These are phyloP conservation scores for Clitopilus hobsonii DNA, from an alignment of 768 basidiomycete genomes.

Conservation along the genomic window DNA sequence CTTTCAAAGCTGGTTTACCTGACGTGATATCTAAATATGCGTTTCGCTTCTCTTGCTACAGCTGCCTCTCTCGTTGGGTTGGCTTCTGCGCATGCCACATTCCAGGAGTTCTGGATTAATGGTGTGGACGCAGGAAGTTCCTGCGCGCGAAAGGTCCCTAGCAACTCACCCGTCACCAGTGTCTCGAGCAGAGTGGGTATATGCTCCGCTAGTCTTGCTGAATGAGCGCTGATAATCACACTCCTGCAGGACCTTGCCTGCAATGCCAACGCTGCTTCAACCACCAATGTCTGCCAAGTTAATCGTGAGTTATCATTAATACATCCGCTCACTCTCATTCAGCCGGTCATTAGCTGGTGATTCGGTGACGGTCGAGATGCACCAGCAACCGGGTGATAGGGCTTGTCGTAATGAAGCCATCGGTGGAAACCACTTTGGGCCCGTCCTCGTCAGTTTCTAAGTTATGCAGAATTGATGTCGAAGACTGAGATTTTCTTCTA, in stretches of 20 bases:
- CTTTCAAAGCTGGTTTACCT: no score
- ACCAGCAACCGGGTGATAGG: constrained; percentile 44
- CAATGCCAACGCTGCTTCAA: constrained; percentile 31
- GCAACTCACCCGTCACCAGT: constrained; percentile 43
- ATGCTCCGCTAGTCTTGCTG: not conserved
- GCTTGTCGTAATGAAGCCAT: constrained; percentile 43
- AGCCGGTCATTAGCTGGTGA: constrained; percentile 34
- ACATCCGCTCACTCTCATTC: not conserved
- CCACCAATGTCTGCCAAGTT: constrained; percentile 35
- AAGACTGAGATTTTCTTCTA: constrained; percentile 2
- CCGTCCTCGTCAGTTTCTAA: constrained; percentile 33
- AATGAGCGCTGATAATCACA: not conserved
- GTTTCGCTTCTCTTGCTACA: constrained; percentile 22
- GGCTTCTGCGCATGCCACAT: constrained; percentile 47
- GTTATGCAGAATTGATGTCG: no score
- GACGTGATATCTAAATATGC: constrained; percentile 15
- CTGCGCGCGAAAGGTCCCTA: constrained; percentile 39
- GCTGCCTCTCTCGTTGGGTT: constrained; percentile 28
- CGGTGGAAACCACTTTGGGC: constrained; percentile 48
- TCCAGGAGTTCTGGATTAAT: constrained; percentile 51
- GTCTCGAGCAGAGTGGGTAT: constrained; percentile 28
- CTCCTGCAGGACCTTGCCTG: constrained; percentile 39
- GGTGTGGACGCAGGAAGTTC: constrained; percentile 41
- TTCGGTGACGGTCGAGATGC: constrained; percentile 48
- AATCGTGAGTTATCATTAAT: constrained; percentile 23